phyloP scores from a whole-genome alignment of 108 stramenopile species.

The Nitzschia putrida region DNA sequence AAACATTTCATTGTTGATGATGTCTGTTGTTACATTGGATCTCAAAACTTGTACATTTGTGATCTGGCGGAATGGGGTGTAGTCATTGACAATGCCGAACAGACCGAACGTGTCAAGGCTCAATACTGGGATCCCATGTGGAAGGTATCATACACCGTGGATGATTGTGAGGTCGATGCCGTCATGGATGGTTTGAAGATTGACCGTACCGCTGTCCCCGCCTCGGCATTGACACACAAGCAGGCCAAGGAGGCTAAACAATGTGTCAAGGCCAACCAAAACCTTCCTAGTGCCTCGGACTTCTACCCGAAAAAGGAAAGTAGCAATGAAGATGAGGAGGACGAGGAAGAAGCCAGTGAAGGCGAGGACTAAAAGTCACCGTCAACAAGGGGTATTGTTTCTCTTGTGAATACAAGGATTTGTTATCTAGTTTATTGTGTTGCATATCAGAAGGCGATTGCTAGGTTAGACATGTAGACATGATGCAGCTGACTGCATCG shows the following conservation, averaged over 20 bases:
- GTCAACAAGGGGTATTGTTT: background rate
- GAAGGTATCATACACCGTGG: constrained; percentile 53
- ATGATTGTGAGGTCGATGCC: constrained; percentile 59
- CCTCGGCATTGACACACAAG: constrained; percentile 13
- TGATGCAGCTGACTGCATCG: background rate
- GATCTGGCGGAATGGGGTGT: constrained; percentile 59
- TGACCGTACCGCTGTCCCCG: constrained; percentile 40
- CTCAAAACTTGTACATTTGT: constrained; percentile 49
- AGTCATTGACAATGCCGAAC: constrained; percentile 41
- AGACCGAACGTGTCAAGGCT: constrained; percentile 26
- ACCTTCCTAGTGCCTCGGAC: background rate
- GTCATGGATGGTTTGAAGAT: constrained; percentile 70
- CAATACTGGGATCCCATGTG: constrained; percentile 57
- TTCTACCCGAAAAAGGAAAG: background rate
- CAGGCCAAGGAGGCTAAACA: constrained; percentile 18
- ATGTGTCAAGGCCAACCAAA: constrained; percentile 6
- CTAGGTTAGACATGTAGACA: too few species aligned
- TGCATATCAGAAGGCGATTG: background rate
- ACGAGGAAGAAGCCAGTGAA: constrained; percentile 6
- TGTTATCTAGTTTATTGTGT: background rate
- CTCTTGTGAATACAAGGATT: too few species aligned
- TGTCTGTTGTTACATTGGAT: constrained; percentile 44
- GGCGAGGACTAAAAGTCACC: constrained; percentile 2
- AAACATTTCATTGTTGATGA: constrained; percentile 59
- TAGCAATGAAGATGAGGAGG: background rate